Conservation (phyloP, 148 eudicot genomes). For the Euryodendron excelsum region DNA sequence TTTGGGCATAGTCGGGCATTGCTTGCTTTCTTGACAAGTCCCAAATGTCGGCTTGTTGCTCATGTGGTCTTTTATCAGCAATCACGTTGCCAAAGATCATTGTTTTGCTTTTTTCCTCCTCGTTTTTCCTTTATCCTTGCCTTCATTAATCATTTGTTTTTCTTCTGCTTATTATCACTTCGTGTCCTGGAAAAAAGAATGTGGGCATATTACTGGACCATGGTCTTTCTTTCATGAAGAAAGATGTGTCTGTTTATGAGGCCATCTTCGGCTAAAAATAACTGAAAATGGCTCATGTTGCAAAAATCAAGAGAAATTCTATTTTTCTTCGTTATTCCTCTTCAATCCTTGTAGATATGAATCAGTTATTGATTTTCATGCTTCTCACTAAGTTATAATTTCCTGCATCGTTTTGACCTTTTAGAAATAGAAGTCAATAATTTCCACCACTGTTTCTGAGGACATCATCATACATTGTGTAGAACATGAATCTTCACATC, state of each 20-base stretch:
- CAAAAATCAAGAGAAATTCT: not conserved
- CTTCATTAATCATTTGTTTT: not conserved
- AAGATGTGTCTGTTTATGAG: not conserved
- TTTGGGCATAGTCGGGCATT: constrained; percentile 58
- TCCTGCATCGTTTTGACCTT: not conserved
- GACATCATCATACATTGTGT: too few species aligned
- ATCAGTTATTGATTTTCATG: not conserved
- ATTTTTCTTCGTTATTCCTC: not conserved
- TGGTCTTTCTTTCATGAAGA: too few species aligned
- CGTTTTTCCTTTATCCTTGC: not conserved
- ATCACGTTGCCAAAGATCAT: too few species aligned
- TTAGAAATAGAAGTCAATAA: too few species aligned
- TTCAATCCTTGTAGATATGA: not conserved
- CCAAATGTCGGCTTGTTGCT: not conserved
- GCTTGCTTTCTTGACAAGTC: not conserved
- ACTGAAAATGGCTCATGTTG: not conserved
- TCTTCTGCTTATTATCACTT: not conserved
- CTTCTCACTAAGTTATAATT: not conserved
- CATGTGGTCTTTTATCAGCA: not conserved
- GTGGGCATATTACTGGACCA: not conserved
- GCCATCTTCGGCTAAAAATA: not conserved
- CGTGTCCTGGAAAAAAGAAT: not conserved
- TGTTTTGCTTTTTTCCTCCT: not conserved
- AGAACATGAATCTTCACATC: too few species aligned
- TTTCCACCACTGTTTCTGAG: too few species aligned